phyloP scores from a whole-genome alignment of 805 yeast species.

The Metschnikowia cerradonensis region DNA sequence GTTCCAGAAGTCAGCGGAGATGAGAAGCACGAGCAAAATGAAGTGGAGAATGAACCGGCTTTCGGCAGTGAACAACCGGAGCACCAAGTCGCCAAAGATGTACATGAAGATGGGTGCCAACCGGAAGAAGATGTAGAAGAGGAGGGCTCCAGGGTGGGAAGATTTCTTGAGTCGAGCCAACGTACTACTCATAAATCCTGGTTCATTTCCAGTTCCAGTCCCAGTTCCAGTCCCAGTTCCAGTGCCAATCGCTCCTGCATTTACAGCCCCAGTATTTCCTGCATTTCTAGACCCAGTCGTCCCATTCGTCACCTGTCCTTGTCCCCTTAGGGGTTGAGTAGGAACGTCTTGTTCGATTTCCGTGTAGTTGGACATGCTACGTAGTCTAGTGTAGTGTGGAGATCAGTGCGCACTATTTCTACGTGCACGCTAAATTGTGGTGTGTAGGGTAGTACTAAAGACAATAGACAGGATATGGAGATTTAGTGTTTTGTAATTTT shows the following conservation, averaged over 20 bases:
- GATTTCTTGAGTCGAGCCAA: constrained; percentile 49
- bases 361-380: constrained; percentile 22
- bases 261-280: too few species aligned
- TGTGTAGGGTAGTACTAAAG: too few species aligned
- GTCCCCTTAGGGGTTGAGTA: neutral
- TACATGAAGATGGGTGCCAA: constrained; percentile 62
- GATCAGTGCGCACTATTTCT: too few species aligned
- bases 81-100: constrained; percentile 65
- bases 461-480: too few species aligned
- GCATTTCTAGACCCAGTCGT: too few species aligned
- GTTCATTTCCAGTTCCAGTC: too few species aligned
- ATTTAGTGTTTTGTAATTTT: too few species aligned
- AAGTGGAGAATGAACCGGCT: constrained; percentile 64
- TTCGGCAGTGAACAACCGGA: constrained; percentile 36
- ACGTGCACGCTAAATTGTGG: too few species aligned
- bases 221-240: too few species aligned
- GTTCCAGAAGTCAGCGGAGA: constrained; percentile 92
- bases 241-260: neutral
- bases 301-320: too few species aligned
- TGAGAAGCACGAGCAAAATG: constrained; percentile 67
- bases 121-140: constrained; percentile 60
- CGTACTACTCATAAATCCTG: neutral
- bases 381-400: too few species aligned
- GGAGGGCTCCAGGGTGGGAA: constrained; percentile 77
- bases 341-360: constrained; percentile 28